phyloP scores from a whole-genome alignment of 495 filamentous ascomycete species.

The Penicillium flavigenum region DNA sequence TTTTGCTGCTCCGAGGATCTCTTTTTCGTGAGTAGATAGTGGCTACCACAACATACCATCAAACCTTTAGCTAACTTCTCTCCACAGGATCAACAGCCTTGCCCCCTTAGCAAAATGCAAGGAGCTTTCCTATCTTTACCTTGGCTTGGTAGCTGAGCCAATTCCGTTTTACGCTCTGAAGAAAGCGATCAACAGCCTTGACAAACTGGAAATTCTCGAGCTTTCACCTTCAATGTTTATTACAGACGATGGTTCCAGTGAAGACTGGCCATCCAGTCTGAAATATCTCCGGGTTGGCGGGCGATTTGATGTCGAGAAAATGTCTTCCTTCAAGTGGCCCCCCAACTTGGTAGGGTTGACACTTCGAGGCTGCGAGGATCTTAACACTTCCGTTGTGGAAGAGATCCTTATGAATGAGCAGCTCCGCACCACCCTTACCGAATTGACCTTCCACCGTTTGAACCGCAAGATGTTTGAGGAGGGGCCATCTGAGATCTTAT shows the following conservation, averaged over 20 bases:
- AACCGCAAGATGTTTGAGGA: conserved; percentile 6
- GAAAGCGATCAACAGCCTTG: conserved; percentile 50
- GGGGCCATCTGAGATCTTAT: neutral
- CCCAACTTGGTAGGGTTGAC: conserved; percentile 26
- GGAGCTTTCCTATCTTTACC: conserved; percentile 54
- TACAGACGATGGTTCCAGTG: conserved; percentile 11
- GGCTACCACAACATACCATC: neutral
- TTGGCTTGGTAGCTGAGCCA: conserved; percentile 57
- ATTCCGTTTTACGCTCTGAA: conserved; percentile 54
- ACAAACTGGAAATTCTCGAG: conserved; percentile 49
- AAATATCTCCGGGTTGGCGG: conserved; percentile 30
- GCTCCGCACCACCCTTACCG: neutral
- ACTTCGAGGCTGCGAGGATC: conserved; percentile 31
- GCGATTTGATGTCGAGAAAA: conserved; percentile 20
- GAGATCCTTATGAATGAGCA: conserved; percentile 9
- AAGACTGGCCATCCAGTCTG: conserved; percentile 32
- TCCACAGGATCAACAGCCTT: conserved; percentile 53
- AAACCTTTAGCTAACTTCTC: conserved; percentile 11
- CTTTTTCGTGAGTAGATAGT: conserved; percentile 51
- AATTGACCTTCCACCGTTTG: neutral
- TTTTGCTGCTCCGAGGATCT: conserved; percentile 65
- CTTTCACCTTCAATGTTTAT: conserved; percentile 54
- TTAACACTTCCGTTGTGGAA: conserved; percentile 11
- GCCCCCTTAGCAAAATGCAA: conserved; percentile 63
- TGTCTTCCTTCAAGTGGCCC: conserved; percentile 35